phyloP scores from a whole-genome alignment of 805 yeast species.

The Tetrapisispora nanseiensis region DNA sequence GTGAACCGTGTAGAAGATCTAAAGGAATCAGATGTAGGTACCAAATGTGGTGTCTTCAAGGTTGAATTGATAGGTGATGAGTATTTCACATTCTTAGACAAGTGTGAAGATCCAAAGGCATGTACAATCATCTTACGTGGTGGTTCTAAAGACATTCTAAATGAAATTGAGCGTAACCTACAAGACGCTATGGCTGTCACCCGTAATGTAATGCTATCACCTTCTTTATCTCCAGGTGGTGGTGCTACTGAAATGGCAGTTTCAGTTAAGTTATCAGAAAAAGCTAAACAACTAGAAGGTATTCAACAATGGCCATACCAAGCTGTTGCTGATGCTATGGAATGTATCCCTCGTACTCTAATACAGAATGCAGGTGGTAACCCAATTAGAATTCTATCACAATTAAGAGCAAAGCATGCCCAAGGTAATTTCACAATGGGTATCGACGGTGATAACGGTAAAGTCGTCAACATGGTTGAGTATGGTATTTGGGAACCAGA shows the following conservation, averaged over 20 bases:
- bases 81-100: conserved; percentile 75
- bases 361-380: conserved; percentile 97
- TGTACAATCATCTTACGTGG: conserved; percentile 92
- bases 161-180: conserved; percentile 91
- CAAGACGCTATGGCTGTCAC: conserved; percentile 99
- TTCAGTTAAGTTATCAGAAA: conserved; percentile 75
- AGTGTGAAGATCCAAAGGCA: conserved; percentile 81
- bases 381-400: conserved; percentile 81
- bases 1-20: conserved; percentile 93
- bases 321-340: conserved; percentile 98
- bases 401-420: conserved; percentile 93
- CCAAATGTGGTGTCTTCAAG: conserved; percentile 79
- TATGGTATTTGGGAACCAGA: conserved; percentile 99
- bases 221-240: conserved; percentile 94
- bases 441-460: conserved; percentile 90
- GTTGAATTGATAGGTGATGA: conserved; percentile 96
- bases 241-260: conserved; percentile 99
- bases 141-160: conserved; percentile 90
- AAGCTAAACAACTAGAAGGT: conserved; percentile 87
- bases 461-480: conserved; percentile 87
- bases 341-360: conserved; percentile 94
- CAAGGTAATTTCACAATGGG: conserved; percentile 80
- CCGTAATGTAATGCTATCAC: conserved; percentile 88
- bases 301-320: conserved; percentile 98
- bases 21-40: conserved; percentile 83